phyloP scores from a whole-genome alignment of 768 basidiomycete species.

The Lactifluus volemus region DNA sequence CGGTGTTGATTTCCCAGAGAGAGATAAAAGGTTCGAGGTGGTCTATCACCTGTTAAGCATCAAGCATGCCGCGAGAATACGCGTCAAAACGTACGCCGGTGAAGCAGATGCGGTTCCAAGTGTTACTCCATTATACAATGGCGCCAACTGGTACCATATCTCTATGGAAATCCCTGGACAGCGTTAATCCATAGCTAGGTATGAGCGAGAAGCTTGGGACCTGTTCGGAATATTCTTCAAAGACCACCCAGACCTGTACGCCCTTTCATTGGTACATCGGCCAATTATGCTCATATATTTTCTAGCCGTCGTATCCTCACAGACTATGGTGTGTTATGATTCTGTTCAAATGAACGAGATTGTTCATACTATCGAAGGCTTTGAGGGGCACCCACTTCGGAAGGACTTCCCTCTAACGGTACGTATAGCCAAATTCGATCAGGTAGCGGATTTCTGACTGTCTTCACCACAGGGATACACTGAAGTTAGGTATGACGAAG shows the following conservation, averaged over 20 bases:
- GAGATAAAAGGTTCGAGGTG: slow-evolving; percentile 90
- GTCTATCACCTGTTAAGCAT: slow-evolving; percentile 92
- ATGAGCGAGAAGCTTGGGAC: slow-evolving; percentile 98
- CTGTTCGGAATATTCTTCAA: slow-evolving; percentile 95
- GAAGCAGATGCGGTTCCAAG: slow-evolving; percentile 91
- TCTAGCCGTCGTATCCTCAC: slow-evolving; percentile 90
- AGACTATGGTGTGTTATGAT: slow-evolving; percentile 67
- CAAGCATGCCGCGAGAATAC: slow-evolving; percentile 68
- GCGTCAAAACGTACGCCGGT: slow-evolving; percentile 95
- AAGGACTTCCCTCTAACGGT: slow-evolving; percentile 99
- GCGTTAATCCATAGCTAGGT: slow-evolving; percentile 39
- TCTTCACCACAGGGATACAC: slow-evolving; percentile 74
- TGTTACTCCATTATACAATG: slow-evolving; percentile 65
- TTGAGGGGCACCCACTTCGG: slow-evolving; percentile 94
- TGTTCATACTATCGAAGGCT: slow-evolving; percentile 41
- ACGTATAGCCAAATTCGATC: slow-evolving; percentile 24
- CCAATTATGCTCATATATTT: slow-evolving; percentile 16
- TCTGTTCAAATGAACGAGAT: not conserved
- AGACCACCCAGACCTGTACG: slow-evolving; percentile 92
- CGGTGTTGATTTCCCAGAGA: slow-evolving; percentile 91
- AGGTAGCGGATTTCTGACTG: not conserved
- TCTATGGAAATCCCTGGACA: not conserved
- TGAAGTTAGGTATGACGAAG: slow-evolving; percentile 96
- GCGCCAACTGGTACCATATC: slow-evolving; percentile 80
- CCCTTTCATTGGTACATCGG: slow-evolving; percentile 18